Conservation (phyloP, 352 stramenopile species). For the Globisporangium polare region DNA sequence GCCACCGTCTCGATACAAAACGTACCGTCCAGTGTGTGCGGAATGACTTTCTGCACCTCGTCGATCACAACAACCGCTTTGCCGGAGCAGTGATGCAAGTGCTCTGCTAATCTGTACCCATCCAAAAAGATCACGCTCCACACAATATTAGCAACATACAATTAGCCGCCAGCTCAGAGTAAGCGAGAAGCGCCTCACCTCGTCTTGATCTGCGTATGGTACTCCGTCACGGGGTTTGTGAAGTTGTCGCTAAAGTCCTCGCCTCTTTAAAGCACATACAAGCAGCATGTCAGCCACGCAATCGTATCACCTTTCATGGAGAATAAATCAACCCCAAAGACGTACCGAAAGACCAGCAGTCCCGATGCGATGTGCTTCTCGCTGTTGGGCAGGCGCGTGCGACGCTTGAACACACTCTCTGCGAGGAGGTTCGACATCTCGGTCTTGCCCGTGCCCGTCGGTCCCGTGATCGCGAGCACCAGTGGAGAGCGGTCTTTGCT, state of each 20-base stretch:
- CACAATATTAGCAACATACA: background rate
- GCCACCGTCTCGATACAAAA: background rate
- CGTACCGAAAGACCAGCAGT: constrained; percentile 73
- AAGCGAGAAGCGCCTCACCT: constrained; percentile 24
- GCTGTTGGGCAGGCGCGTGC: constrained; percentile 62
- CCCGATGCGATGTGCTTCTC: constrained; percentile 65
- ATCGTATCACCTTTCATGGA: background rate
- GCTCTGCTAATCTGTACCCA: constrained; percentile 57
- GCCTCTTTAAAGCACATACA: constrained; percentile 32
- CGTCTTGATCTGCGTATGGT: constrained; percentile 85
- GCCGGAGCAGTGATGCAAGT: constrained; percentile 77
- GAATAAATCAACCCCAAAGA: background rate
- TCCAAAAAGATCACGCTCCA: background rate
- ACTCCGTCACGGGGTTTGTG: constrained; percentile 74
- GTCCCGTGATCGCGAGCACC: constrained; percentile 86
- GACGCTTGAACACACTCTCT: constrained; percentile 80
- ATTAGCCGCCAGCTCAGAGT: background rate
- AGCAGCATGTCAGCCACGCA: background rate
- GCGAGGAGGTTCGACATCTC: constrained; percentile 86
- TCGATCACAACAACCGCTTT: constrained; percentile 90
- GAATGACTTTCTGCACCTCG: constrained; percentile 90
- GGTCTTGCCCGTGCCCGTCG: constrained; percentile 88
- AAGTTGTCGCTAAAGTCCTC: constrained; percentile 87
- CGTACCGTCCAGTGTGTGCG: constrained; percentile 82
- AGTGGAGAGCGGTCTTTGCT: constrained; percentile 70